Conservation (phyloP, 495 filamentous ascomycete species). For the Trichoderma asperelloides region DNA sequence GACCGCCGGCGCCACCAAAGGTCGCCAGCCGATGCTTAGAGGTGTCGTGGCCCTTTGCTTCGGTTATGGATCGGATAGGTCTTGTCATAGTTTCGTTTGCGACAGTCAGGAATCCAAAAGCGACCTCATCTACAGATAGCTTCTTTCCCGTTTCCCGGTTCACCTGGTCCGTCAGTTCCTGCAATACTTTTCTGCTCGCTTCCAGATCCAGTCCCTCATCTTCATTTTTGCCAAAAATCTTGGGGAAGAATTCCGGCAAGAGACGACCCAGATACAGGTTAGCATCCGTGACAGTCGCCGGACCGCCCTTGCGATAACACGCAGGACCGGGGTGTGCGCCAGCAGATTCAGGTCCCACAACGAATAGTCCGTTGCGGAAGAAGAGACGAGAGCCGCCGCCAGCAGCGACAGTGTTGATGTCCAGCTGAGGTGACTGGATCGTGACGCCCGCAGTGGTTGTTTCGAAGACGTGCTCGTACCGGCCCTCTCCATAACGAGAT, state of each 20-base stretch:
- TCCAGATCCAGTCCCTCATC: conserved; percentile 74
- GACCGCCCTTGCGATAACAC: conserved; percentile 91
- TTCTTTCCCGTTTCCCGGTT: conserved; percentile 58
- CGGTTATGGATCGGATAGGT: conserved; percentile 85
- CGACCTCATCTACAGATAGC: conserved; percentile 82
- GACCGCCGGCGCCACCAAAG: conserved; percentile 91
- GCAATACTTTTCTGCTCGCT: conserved; percentile 67
- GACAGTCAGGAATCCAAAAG: conserved; percentile 82
- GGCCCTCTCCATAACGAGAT: conserved; percentile 76
- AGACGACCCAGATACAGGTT: conserved; percentile 85
- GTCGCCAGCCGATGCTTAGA: conserved; percentile 82
- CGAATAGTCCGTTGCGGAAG: conserved; percentile 87
- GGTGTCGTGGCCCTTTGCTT: conserved; percentile 88
- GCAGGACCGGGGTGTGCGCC: conserved; percentile 89
- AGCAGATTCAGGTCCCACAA: conserved; percentile 92
- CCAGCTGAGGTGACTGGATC: conserved; percentile 89
- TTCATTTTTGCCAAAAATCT: conserved; percentile 91
- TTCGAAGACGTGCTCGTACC: conserved; percentile 95
- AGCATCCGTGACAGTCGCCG: conserved; percentile 87
- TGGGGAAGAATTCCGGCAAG: conserved; percentile 90
- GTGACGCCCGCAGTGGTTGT: conserved; percentile 94
- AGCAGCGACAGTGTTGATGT: conserved; percentile 96
- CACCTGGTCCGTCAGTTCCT: conserved; percentile 68
- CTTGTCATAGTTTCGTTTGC: conserved; percentile 95
- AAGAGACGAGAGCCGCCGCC: conserved; percentile 86